Evolutionary conservation across 2,329 filamentous ascomycete species (phyloP), one percentile per base, ranked within the genome.

Genomic region (Fusarium foetens): DNA sequence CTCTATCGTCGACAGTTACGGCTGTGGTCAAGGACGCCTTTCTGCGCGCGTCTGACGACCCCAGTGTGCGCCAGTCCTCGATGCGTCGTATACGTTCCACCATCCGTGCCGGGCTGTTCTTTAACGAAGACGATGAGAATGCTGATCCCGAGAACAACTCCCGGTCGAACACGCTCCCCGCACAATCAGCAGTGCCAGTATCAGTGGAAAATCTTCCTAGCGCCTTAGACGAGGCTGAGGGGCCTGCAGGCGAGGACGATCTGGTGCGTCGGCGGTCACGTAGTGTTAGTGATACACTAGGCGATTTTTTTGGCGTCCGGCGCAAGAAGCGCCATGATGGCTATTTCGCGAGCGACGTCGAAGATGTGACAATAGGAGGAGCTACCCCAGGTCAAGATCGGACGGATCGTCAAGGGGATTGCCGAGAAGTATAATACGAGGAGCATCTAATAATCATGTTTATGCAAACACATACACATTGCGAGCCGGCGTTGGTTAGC

Each of bases 1-100:
- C 88, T 1, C 83, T 90, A 38, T 89, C 88, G 4, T 89, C 88
- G 0, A 89, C 88, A 3, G 86, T 90, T 41, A 88, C 84, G 23
- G 86, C 87, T 1, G 87, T 88, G 1, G 86, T 90, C 46, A 86
- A 87, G 45, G 88, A 90, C 71, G 86, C 84, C 16, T 82, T 89
- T 35, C 81, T 88, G 4, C 81, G 86, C 16, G 83, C 84, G 36
- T 81, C 85, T 21, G 83, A 85, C 31, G 79, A 78, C 36, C 78
- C 83, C 1, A 74, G 81, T 25, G 66, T 82, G 10, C 82, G 82
- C 43, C 83, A 81, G 60, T 83, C 84, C 14, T 86, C 86, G 13
- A 80, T 85, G 52, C 81, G 84, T 51, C 83, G 86, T 17, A 81
- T 86, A 59, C 83, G 86, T 51, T 85, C 85, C 13, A 85, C 84